Base-by-base conservation (phyloP, 805 yeast species). In the Ogataea salicorniae region DNA sequence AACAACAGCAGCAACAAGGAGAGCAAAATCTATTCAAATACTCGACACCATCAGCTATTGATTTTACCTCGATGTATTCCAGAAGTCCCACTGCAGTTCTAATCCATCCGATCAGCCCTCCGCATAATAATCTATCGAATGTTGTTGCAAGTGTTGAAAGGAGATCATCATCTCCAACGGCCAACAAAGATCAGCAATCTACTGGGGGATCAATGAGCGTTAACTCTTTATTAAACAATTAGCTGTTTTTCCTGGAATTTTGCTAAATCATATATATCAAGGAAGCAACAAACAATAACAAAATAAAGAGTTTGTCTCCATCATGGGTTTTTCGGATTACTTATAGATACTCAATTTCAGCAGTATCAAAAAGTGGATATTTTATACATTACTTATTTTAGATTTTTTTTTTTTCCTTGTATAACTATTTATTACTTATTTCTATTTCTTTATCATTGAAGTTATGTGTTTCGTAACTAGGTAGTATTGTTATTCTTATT, bases 51-150 rank as follows among this genome's bases (percentile, higher is more conserved):
- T 14, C 48, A 8, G 54, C 56, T 3, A 37, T 53, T 26, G 56
- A 53, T 41, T 53, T 53, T 37, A 51, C 54, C 18, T 41, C 51
- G 6, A 41, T 43, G 46, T 47, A 39, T 37, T 44, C 48, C 13
- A 42, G 38, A 16, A 34, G 35, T 11, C 34, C 36, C n/a, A 23
- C 23, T n/a, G 23, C 35, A 17, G 7, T 8, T 13, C 17, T 17
- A 14, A 22, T 23, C 20, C 29, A 23, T 17, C 13, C 6, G 8
- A 31, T 17, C 15, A 26, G 34, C 8, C 39, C 38, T 22, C n/a
- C 23, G 6, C 38, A 23, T 34, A 8, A 43, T 36, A 39, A 39
- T 14, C 36, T 39, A 23, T 33, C 31, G 18, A 29, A 23, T n/a
- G 39, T 26, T n/a, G 16, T 34, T 16, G 36, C 34, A 11, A 29